Base-by-base conservation (phyloP, 768 basidiomycete species). In the Sporobolomyces pararoseus region DNA sequence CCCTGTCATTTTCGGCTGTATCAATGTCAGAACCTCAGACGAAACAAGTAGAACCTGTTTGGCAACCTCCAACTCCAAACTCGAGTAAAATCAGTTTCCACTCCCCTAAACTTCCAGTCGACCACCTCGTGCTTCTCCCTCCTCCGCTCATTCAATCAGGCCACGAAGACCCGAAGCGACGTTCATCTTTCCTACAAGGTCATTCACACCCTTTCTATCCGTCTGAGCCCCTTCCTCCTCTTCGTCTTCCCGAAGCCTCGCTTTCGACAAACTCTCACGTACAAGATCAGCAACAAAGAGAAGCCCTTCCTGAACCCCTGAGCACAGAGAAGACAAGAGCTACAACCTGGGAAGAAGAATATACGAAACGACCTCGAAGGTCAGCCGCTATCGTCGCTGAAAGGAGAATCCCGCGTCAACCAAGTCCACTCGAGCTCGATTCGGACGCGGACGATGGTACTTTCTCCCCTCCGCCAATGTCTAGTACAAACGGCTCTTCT, bases 81-180 rank as follows among this genome's bases (percentile, higher is more conserved):
- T 66, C 64, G 27, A 55, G 37, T 32, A 47, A 64, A 39, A 46
- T 66, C 23, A 47, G 59, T 4, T 61, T 66, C n/a, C 60, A 63
- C 14, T 59, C 55, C 4, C 27, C 63, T 5, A 65, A 63, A 0
- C 67, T 68, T 0, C 67, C 71, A 7, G 31, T 53, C 47, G 64
- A 63, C 54, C 64, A 63, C 47, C 67, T 73, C 54, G 71, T 65
- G n/a, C 67, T 67, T 21, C 64, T 68, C 3, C 70, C 70, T 23
- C 65, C 70, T 4, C 67, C 62, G 1, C 17, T 63, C n/a, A 46
- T 65, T n/a, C n/a, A n/a, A 34, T 58, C 21, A n/a, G 49, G 53
- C 16, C 37, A 35, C 4, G 3, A 34, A 4, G 6, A 10, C 42
- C 7, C 19, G 1, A 2, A 16, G 1, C 51, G 51, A 50, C 29